phyloP scores from a whole-genome alignment of 1,284 basidiomycete genomes.

The Cutaneotrichosporon curvatum region DNA sequence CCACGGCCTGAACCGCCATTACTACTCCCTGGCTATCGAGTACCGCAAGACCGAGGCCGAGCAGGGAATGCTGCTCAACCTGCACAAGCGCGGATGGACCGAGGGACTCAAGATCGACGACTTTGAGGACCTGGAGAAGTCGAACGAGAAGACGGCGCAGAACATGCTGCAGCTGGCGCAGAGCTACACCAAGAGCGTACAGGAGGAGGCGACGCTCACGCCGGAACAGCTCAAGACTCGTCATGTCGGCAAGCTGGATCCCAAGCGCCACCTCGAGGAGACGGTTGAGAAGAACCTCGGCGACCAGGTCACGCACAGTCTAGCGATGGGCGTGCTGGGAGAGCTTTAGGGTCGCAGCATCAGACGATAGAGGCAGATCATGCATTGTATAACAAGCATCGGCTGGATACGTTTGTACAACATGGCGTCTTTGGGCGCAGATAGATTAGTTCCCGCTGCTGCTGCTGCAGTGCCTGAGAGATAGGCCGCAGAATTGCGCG shows the following conservation, averaged over 20 bases:
- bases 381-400: slow-evolving; percentile 19
- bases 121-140: slow-evolving; percentile 75
- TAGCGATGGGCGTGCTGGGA: slow-evolving; percentile 83
- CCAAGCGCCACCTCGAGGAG: slow-evolving; percentile 92
- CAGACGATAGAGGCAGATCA: slow-evolving; percentile 8
- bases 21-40: slow-evolving; percentile 90
- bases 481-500: slow-evolving; percentile 77
- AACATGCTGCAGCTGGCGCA: slow-evolving; percentile 85
- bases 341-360: slow-evolving; percentile 55
- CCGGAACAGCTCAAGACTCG: slow-evolving; percentile 86
- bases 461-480: slow-evolving; percentile 26
- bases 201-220: slow-evolving; percentile 87
- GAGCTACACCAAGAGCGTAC: slow-evolving; percentile 90
- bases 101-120: slow-evolving; percentile 85
- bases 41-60: slow-evolving; percentile 95
- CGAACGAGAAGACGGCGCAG: slow-evolving; percentile 88
- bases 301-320: slow-evolving; percentile 86
- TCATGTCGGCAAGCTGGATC: slow-evolving; percentile 96
- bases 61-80: slow-evolving; percentile 95
- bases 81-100: slow-evolving; percentile 97
- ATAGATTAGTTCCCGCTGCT: neutral
- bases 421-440: slow-evolving; percentile 10
- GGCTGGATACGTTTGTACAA: neutral
- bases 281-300: slow-evolving; percentile 95
- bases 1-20: slow-evolving; percentile 91